Conservation (phyloP, 495 filamentous ascomycete species). For the Daldinia loculata region DNA sequence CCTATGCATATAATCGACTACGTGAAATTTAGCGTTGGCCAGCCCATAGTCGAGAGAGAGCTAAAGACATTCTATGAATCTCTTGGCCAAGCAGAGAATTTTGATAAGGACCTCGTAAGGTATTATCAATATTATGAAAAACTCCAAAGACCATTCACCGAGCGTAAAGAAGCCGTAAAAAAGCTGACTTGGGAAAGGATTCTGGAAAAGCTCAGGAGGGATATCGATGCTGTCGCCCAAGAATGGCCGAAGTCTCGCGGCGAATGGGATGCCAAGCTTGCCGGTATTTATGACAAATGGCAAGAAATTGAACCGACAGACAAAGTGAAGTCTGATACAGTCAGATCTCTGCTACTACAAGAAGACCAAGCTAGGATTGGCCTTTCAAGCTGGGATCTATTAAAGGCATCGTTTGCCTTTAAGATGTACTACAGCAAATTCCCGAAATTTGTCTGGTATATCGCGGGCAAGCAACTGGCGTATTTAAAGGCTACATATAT, state of each 20-base stretch:
- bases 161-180: slow-evolving; percentile 35
- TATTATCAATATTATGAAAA: slow-evolving; percentile 41
- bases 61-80: slow-evolving; percentile 51
- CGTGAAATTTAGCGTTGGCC: slow-evolving; percentile 70
- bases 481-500: slow-evolving; percentile 64
- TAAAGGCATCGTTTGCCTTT: slow-evolving; percentile 72
- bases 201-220: slow-evolving; percentile 47
- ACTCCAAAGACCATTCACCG: slow-evolving; percentile 17
- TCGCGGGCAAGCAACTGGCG: slow-evolving; percentile 70
- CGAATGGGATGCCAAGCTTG: slow-evolving; percentile 53
- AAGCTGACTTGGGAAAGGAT: slow-evolving; percentile 41
- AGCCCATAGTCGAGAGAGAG: slow-evolving; percentile 60
- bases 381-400: slow-evolving; percentile 60
- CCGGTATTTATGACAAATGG: slow-evolving; percentile 55
- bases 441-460: slow-evolving; percentile 64
- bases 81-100: slow-evolving; percentile 33
- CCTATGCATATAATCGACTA: slow-evolving; percentile 74
- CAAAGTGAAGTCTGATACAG: slow-evolving; percentile 45
- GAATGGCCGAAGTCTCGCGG: slow-evolving; percentile 47
- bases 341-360: slow-evolving; percentile 51
- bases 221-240: slow-evolving; percentile 44
- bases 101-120: slow-evolving; percentile 40
- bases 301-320: slow-evolving; percentile 52
- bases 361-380: slow-evolving; percentile 57
- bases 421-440: slow-evolving; percentile 49